Conservation (phyloP, 345 rosid species). For the Gossypium stocksii region DNA sequence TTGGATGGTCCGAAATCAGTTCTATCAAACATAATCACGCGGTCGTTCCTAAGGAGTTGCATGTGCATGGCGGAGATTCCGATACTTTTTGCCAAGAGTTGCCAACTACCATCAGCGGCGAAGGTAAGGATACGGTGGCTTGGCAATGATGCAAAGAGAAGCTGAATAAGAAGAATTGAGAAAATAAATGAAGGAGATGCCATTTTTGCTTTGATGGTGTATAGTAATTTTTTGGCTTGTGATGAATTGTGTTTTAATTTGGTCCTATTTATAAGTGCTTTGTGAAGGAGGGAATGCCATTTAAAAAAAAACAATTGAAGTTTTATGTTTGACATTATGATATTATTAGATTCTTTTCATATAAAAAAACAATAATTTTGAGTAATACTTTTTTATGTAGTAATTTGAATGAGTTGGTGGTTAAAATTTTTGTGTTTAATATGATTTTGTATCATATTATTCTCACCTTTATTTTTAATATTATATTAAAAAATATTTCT, state of each 20-base stretch:
- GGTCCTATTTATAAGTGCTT: not conserved
- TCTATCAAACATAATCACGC: conserved; percentile 33
- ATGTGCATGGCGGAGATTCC: conserved; percentile 37
- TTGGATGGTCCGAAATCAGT: conserved; percentile 8
- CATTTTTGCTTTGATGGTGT: not conserved
- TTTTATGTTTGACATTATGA: not conserved
- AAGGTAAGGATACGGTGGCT: not conserved
- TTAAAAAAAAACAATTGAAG: too few species aligned
- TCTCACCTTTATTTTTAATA: too few species aligned
- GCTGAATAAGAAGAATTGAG: not conserved
- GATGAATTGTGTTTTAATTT: not conserved
- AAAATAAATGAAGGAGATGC: not conserved
- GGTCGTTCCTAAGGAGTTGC: conserved; percentile 36
- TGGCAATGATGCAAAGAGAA: not conserved
- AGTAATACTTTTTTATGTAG: too few species aligned
- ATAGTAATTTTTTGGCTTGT: not conserved
- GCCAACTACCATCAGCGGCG: conserved; percentile 20
- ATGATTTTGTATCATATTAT: too few species aligned
- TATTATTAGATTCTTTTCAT: not conserved
- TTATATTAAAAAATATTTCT: too few species aligned
- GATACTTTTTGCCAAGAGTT: conserved; percentile 25
- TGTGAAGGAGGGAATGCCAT: not conserved
- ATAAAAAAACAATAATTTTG: too few species aligned
- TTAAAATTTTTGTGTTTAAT: too few species aligned
- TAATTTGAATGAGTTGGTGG: too few species aligned